These are phyloP conservation scores for Aspergillus pseudoglaucus DNA, from an alignment of 2,329 filamentous ascomycete species.

Conservation along the genomic window DNA sequence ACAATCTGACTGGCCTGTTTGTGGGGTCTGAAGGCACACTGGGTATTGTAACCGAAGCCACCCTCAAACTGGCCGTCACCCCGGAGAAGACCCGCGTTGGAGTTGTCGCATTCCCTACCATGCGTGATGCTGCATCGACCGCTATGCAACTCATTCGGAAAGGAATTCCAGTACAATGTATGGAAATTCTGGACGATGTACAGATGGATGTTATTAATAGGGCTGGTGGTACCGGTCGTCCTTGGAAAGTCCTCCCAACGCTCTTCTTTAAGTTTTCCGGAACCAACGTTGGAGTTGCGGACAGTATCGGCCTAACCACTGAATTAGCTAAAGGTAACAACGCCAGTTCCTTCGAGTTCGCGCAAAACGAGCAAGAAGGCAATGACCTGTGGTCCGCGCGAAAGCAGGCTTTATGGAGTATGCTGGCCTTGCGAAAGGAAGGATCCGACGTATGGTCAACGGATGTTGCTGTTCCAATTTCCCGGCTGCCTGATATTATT, in stretches of 20 bases:
- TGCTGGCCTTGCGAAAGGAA: conserved; percentile 50
- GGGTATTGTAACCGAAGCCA: conserved; percentile 64
- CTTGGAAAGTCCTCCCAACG: conserved; percentile 36
- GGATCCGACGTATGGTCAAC: conserved; percentile 56
- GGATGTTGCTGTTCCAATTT: conserved; percentile 57
- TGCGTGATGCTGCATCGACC: conserved; percentile 57
- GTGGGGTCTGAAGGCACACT: conserved; percentile 66
- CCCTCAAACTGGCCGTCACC: conserved; percentile 59
- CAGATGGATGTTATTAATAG: conserved; percentile 62
- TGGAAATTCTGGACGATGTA: conserved; percentile 57
- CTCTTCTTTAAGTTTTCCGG: conserved; percentile 60
- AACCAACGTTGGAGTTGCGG: conserved; percentile 67
- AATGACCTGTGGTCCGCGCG: conserved; percentile 55
- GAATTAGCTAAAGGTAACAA: conserved; percentile 59
- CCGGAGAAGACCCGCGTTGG: conserved; percentile 61
- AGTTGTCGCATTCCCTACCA: conserved; percentile 53
- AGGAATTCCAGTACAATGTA: conserved; percentile 61
- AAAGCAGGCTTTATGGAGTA: conserved; percentile 57
- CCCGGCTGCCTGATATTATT: conserved; percentile 56
- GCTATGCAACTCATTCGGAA: conserved; percentile 59
- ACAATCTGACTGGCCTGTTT: conserved; percentile 64
- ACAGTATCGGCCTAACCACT: conserved; percentile 66
- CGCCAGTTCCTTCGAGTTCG: conserved; percentile 50
- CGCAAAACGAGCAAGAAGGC: conserved; percentile 47
- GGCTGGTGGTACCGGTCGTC: conserved; percentile 53